Evolutionary conservation across 768 basidiomycete genomes (phyloP).

Genomic region (Lactifluus pinguis): DNA sequence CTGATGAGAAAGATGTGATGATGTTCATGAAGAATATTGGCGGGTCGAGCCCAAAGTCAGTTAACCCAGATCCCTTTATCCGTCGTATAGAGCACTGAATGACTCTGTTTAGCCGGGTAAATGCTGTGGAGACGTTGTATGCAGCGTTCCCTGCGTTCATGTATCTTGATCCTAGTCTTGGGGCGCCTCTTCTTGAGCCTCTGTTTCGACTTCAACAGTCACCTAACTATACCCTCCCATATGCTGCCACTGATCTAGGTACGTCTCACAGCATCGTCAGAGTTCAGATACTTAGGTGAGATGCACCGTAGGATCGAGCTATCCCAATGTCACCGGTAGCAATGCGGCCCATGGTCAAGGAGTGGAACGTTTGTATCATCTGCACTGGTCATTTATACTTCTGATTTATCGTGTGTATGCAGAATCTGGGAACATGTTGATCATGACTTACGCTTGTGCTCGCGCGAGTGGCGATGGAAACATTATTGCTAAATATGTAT

Average conservation of each 20-base stretch:
- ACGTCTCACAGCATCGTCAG: neutral
- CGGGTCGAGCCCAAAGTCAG: slow-evolving; percentile 29
- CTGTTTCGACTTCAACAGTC: slow-evolving; percentile 19
- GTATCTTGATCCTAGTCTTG: slow-evolving; percentile 45
- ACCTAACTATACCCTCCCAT: slow-evolving; percentile 12
- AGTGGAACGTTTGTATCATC: slow-evolving; percentile 6
- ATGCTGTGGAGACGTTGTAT: slow-evolving; percentile 48
- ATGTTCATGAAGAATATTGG: slow-evolving; percentile 38
- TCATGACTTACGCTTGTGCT: slow-evolving; percentile 27
- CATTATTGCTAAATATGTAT: slow-evolving; percentile 21
- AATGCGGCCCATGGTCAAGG: neutral
- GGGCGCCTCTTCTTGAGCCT: slow-evolving; percentile 23
- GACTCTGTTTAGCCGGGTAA: slow-evolving; percentile 23
- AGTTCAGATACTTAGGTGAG: neutral
- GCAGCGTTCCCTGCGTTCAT: slow-evolving; percentile 43
- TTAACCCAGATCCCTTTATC: neutral
- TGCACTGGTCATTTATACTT: neutral
- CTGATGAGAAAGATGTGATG: slow-evolving; percentile 37
- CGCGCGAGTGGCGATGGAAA: slow-evolving; percentile 22
- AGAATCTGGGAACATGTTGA: slow-evolving; percentile 30
- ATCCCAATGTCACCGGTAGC: slow-evolving; percentile 7
- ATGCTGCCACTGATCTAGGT: slow-evolving; percentile 20
- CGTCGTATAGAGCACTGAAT: neutral
- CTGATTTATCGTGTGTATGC: neutral
- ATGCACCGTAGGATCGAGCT: neutral